Conservation (phyloP, 148 eudicot species). For the Polygonum aviculare region DNA sequence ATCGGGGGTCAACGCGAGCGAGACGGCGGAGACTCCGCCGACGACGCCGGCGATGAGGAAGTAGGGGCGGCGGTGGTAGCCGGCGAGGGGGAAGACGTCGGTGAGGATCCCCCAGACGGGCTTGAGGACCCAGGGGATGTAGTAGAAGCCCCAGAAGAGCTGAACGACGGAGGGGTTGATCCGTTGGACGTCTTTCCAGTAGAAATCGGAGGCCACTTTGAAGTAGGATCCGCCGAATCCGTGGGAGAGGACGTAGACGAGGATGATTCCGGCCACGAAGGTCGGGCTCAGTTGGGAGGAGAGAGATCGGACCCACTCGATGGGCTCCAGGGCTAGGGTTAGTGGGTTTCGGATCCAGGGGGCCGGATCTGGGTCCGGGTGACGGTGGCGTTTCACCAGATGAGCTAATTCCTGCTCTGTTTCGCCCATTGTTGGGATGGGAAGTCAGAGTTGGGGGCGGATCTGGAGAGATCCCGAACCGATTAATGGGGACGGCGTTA, state of each 20-base stretch:
- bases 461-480: background rate
- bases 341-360: constrained; percentile 13
- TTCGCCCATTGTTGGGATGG: background rate
- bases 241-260: constrained; percentile 49
- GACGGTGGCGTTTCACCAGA: background rate
- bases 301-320: constrained; percentile 28
- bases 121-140: constrained; percentile 58
- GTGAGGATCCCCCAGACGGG: constrained; percentile 65
- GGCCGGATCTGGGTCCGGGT: background rate
- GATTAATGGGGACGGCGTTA: background rate
- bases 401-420: constrained; percentile 6
- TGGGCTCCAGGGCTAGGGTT: constrained; percentile 19
- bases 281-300: constrained; percentile 24
- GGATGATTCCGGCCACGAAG: constrained; percentile 35
- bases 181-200: constrained; percentile 59
- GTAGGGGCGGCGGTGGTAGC: constrained; percentile 44
- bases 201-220: constrained; percentile 46
- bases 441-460: background rate
- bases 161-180: constrained; percentile 41
- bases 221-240: constrained; percentile 50
- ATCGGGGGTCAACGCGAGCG: constrained; percentile 20
- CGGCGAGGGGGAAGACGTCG: constrained; percentile 46
- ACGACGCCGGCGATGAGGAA: constrained; percentile 32
- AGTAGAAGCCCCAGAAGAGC: constrained; percentile 39
- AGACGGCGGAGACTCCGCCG: constrained; percentile 29